phyloP scores from a whole-genome alignment of 306 rosid genomes.

The Coriaria nepalensis region DNA sequence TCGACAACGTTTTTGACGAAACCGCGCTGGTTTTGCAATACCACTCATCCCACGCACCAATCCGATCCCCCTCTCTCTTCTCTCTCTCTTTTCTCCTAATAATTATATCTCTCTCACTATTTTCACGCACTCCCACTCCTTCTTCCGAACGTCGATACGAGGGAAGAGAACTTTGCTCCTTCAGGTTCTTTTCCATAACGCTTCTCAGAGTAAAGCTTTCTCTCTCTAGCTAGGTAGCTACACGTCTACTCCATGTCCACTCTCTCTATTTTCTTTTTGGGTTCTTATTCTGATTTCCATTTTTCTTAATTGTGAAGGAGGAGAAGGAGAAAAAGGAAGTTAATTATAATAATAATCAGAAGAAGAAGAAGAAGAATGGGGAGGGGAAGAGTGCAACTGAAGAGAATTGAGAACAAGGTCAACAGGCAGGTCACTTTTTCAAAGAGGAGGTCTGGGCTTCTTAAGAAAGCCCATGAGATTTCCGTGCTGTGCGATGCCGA shows the following conservation, averaged over 20 bases:
- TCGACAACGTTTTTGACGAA: slow-evolving; percentile 48
- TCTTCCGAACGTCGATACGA: too few relatives aligned
- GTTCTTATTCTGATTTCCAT: too few relatives aligned
- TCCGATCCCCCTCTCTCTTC: too few relatives aligned
- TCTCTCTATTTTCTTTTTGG: too few relatives aligned
- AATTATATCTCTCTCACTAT: neutral
- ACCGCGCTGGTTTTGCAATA: slow-evolving; percentile 32
- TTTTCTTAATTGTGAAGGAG: too few relatives aligned
- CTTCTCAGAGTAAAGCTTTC: too few relatives aligned
- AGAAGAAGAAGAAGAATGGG: slow-evolving; percentile 55
- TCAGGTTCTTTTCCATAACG: too few relatives aligned
- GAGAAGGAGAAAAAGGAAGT: neutral
- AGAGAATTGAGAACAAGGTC: slow-evolving; percentile 91
- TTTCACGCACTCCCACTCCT: too few relatives aligned
- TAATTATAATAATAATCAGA: neutral
- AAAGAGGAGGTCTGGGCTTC: slow-evolving; percentile 65
- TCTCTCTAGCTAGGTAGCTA: too few relatives aligned
- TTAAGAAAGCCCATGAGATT: slow-evolving; percentile 85
- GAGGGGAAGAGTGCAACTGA: slow-evolving; percentile 78
- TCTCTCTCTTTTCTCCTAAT: neutral
- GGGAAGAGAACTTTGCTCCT: too few relatives aligned
- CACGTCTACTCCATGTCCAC: too few relatives aligned
- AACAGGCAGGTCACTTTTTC: slow-evolving; percentile 88
- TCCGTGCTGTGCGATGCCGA: slow-evolving; percentile 94
- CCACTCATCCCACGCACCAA: slow-evolving; percentile 7